These are phyloP conservation scores for Trichoderma sp. DNA, from an alignment of 2,329 filamentous ascomycete species.

Conservation along the genomic window DNA sequence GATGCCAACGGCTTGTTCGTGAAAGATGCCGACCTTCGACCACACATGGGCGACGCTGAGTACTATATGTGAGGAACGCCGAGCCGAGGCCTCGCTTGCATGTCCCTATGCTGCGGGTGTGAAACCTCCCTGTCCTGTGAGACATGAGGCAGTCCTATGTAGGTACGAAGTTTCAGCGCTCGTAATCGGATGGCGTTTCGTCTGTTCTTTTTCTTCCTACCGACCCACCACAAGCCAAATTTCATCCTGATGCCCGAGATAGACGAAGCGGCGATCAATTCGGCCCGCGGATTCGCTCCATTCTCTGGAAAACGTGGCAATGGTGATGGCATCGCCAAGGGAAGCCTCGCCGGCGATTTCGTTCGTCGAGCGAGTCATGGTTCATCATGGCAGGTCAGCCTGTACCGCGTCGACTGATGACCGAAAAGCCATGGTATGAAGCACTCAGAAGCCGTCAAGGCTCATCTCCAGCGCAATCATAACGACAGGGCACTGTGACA, in stretches of 20 bases:
- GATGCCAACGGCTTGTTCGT: neutral
- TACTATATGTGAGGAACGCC: neutral
- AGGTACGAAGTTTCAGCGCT: neutral
- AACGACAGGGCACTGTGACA: neutral
- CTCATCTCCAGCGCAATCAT: neutral
- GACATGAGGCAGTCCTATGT: neutral
- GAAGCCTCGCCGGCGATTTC: neutral
- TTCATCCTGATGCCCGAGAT: constrained; percentile 13
- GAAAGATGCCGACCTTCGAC: neutral
- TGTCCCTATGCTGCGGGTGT: neutral
- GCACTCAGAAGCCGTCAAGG: neutral
- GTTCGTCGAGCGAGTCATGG: neutral
- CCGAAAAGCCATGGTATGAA: constrained; percentile 4
- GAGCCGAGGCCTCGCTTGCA: neutral
- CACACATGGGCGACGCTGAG: neutral
- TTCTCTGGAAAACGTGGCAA: constrained; percentile 1
- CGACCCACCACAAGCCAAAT: neutral
- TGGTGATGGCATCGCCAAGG: neutral
- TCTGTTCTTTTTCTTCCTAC: neutral
- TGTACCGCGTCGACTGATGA: neutral
- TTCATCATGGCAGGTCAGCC: neutral
- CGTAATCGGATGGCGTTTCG: neutral
- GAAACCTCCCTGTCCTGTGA: constrained; percentile 9
- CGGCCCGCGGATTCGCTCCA: constrained; percentile 8
- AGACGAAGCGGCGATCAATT: constrained; percentile 18